Evolutionary conservation across 352 stramenopile species (phyloP).

Genomic region (Phytophthora sojae): DNA sequence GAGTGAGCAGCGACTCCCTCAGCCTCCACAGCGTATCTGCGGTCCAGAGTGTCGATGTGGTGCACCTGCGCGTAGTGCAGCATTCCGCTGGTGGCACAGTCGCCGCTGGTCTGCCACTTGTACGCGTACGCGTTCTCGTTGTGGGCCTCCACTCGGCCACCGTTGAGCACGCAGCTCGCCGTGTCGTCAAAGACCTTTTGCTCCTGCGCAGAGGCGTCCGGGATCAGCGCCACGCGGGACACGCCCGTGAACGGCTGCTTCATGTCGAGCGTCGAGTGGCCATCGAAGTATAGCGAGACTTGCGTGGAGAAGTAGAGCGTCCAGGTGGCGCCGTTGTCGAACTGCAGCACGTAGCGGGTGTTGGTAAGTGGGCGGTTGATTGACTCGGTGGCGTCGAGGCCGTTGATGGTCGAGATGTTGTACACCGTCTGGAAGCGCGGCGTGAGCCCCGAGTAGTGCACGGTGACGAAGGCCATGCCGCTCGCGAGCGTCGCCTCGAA

Average conservation of each 20-base stretch:
- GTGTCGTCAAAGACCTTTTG: constrained; percentile 50
- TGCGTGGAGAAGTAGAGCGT: constrained; percentile 57
- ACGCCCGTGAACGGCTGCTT: constrained; percentile 42
- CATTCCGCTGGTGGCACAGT: constrained; percentile 53
- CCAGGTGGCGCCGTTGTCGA: constrained; percentile 63
- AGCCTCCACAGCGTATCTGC: constrained; percentile 43
- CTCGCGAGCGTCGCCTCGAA: constrained; percentile 61
- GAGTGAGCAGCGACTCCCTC: constrained; percentile 46
- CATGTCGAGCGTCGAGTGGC: constrained; percentile 45
- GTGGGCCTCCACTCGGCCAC: constrained; percentile 50
- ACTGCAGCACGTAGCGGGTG: constrained; percentile 56
- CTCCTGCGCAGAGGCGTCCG: constrained; percentile 41
- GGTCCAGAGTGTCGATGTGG: constrained; percentile 66
- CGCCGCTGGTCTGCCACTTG: constrained; percentile 63
- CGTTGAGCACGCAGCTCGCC: constrained; percentile 52
- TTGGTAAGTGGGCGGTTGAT: constrained; percentile 41
- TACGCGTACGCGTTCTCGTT: constrained; percentile 61
- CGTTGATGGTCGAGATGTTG: constrained; percentile 65
- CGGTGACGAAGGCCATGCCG: constrained; percentile 73
- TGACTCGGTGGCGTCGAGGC: constrained; percentile 34
- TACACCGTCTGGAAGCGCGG: constrained; percentile 52
- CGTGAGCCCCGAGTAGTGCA: constrained; percentile 54
- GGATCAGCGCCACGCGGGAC: constrained; percentile 46
- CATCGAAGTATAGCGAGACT: constrained; percentile 47
- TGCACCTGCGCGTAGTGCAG: constrained; percentile 73